Base-by-base conservation (phyloP, 768 basidiomycete species). In the Lactarius psammicola region DNA sequence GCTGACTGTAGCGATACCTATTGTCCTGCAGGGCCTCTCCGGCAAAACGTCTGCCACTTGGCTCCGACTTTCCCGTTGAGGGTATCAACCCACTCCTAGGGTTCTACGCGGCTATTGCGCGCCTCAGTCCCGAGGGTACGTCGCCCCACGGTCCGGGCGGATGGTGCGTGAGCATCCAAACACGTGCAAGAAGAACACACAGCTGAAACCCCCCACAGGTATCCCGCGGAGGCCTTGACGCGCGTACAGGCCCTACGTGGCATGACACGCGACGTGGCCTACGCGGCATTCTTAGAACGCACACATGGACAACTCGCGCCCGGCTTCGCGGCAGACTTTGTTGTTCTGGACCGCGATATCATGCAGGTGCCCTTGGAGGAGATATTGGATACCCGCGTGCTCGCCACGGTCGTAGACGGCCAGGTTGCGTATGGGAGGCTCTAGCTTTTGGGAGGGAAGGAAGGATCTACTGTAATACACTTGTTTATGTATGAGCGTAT, bases 51-150 rank as follows among this genome's bases (percentile, higher is more conserved):
- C 81, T 95, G 2, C 87, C 94, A 0, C 80, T 98, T 1, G 95
- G 96, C 2, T 93, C 94, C 3, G 95, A 98, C 75, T 97, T 98
- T 75, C 96, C 96, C 0, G 87, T 98, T 3, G 95, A 98, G 75
- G 84, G 85, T 11, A 88, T 96, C 60, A 92, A 96, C 72, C 95
- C 96, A 0, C 78, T 98, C 38, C 78, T 90, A 3, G 93, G 92
- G 0, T 95, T 97, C 76, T 94, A 95, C 70, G 94, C 96, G 6
- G 93, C 94, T 0, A 82, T 94, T 2, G 82, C 93, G 1, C 84
- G 95, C 17, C 79, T 92, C 6, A 82, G 83, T 28, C 78, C 81
- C 2, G 80, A 84, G 15, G 94, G 94, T 0, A 77, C 79, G 20
- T 94, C 92, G 26, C 96, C 95, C 0, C 92, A 95, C 64, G 95